Evolutionary conservation across 306 rosid species (phyloP), one percentile per base, ranked within the genome.

Genomic region (Cyamopsis tetragonoloba): DNA sequence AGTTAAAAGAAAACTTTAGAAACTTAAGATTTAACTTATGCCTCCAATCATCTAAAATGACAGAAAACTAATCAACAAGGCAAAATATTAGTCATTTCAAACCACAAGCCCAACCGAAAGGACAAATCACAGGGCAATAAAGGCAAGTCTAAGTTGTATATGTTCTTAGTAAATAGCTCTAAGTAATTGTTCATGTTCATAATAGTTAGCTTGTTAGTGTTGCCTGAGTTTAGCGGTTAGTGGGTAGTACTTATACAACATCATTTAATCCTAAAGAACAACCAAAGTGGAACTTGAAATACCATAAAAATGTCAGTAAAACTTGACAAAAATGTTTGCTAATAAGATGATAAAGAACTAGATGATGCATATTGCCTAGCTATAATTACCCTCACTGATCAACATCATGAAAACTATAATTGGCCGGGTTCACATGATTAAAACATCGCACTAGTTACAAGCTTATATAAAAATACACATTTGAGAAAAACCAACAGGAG

Each of bases 401-500:
- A 14, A 14, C 7, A 23, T 30, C 13, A 17, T 17, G 22, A 35
- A 49, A 50, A 18, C 27, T 18, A 39, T 1, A 14, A 39, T 15
- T 8, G 23, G 30, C 28, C 37, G 11, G 51, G 43, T 44, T 35
- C 31, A 35, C n/a, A n/a, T n/a, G n/a, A n/a, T n/a, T n/a, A n/a
- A n/a, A n/a, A n/a, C n/a, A 32, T 30, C 34, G 27, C 6, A 28
- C 43, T 27, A 20, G 15, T 3, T 50, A 7, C 5, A 18, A 35
- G n/a, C 41, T 2, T 7, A 41, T 2, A 43, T 10, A 35, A 61
- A 67, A 13, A 55, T 20, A 28, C 37, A 49, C 8, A 69, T 18
- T 17, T 15, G 19, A 48, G 48, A 70, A 11, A 55, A 62, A 24
- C 43, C 28, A 38, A 59, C 17, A 82, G 56, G 63, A 78, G 62